A percentile compares a stretch with the other conserved stretches of the same genome.
Evolutionary conservation across 2,329 filamentous ascomycete species (phyloP).

Genomic region (Chlorencoelia australis): DNA sequence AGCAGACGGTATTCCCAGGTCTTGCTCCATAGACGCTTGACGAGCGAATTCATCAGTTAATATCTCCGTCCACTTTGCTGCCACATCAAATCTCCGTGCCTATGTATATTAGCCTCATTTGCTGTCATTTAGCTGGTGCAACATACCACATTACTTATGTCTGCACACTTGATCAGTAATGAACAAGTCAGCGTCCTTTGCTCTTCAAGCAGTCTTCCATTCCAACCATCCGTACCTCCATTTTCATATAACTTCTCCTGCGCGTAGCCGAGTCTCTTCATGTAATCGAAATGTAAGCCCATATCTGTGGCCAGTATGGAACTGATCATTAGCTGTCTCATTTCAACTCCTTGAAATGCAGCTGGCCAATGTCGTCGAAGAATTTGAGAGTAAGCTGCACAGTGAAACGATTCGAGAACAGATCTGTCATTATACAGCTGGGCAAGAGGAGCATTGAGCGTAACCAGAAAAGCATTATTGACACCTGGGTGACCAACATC

Average conservation of each 20-base stretch:
- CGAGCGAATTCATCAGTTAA: slow-evolving; percentile 93
- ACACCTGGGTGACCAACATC: slow-evolving; percentile 96
- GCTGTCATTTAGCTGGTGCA: not conserved
- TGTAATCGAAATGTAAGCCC: slow-evolving; percentile 94
- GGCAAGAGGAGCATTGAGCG: slow-evolving; percentile 82
- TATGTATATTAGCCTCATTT: slow-evolving; percentile 31
- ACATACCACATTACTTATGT: slow-evolving; percentile 95
- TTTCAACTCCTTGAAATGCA: slow-evolving; percentile 65
- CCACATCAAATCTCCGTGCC: slow-evolving; percentile 75
- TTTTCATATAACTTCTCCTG: slow-evolving; percentile 67
- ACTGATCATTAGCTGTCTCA: slow-evolving; percentile 89
- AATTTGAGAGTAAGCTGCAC: slow-evolving; percentile 93
- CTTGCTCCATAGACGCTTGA: slow-evolving; percentile 83
- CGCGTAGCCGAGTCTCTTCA: slow-evolving; percentile 73
- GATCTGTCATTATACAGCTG: slow-evolving; percentile 96
- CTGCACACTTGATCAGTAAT: slow-evolving; percentile 91
- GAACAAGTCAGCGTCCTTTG: slow-evolving; percentile 77
- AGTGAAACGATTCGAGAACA: slow-evolving; percentile 94
- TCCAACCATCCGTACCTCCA: slow-evolving; percentile 62
- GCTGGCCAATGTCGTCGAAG: slow-evolving; percentile 84
- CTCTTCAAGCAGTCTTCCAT: slow-evolving; percentile 63
- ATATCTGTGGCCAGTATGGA: slow-evolving; percentile 97
- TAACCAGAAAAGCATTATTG: slow-evolving; percentile 93
- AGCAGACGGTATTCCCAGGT: slow-evolving; percentile 78
- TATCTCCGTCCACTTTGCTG: slow-evolving; percentile 82